Base-by-base conservation (phyloP, 2,329 filamentous ascomycete genomes). In the Colletotrichum musae region DNA sequence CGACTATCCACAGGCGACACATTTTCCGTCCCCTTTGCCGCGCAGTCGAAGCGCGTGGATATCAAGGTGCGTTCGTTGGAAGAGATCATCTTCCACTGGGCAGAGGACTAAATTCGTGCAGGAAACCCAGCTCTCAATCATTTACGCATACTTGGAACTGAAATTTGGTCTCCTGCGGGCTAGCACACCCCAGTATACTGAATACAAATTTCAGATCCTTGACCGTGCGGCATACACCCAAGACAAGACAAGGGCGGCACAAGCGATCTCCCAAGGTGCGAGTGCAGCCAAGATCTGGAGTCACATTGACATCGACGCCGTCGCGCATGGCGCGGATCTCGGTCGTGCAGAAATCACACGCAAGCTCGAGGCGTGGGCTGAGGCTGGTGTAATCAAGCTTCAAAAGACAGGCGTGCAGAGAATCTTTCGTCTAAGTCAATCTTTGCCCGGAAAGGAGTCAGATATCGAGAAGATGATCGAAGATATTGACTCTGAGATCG, bases 121-220 rank as follows among this genome's bases (percentile, higher is more conserved):
- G 66, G 66, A 69, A 53, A 69, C 61, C 1, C 66, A 69, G 32
- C 18, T 69, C 26, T 69, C 66, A 47, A 85, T 87, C 58, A 83
- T 91, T 16, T 89, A 89, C 59, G 87, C 89, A 0, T 84, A 87
- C n/a, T 78, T 92, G 1, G 89, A 92, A 73, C 80, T 91, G 5
- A 85, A 84, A 3, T 90, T 89, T 68, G 80, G 80, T 0, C 79
- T 91, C 0, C 81, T 91, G 36, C 83, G 89, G 24, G 88, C 85
- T 16, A 85, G 83, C 18, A 91, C 84, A 0, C 87, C 85, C 0
- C 86, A 89, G 48, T 91, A 90, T 69, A 85, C 82, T 7, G 79
- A 82, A 1, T 91, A 91, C 75, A 82, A 81, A 39, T 91, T 68
- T 3, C 58, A 67, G 47, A 51, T 70, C 6, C 13, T 70, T 85